Evolutionary conservation across 2,329 filamentous ascomycete genomes (phyloP).

Genomic region (Ploettnerulaceae sp.): DNA sequence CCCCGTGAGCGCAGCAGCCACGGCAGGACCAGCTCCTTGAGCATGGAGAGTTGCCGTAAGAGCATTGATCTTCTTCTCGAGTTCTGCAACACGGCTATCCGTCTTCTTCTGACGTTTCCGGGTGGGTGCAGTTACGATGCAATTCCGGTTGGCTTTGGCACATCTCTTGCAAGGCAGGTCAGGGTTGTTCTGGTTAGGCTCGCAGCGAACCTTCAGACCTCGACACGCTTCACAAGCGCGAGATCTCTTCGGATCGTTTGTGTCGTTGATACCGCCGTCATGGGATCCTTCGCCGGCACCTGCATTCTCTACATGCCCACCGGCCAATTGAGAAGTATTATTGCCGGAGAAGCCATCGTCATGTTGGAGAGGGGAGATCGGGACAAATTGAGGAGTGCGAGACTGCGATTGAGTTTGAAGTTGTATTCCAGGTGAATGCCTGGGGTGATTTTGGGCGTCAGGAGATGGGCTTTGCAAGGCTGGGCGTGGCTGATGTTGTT

Average conservation of each 20-base stretch:
- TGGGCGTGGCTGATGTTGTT: slow-evolving; percentile 8
- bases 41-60: slow-evolving; percentile 37
- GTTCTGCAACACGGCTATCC: slow-evolving; percentile 40
- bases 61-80: slow-evolving; percentile 41
- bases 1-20: not conserved
- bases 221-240: slow-evolving; percentile 41
- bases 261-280: slow-evolving; percentile 16
- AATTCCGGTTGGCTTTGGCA: slow-evolving; percentile 36
- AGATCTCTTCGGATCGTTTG: slow-evolving; percentile 33
- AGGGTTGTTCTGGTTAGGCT: slow-evolving; percentile 34
- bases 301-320: slow-evolving; percentile 5
- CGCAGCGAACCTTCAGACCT: slow-evolving; percentile 40
- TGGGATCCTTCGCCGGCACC: slow-evolving; percentile 7
- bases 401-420: slow-evolving; percentile 11
- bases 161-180: slow-evolving; percentile 39
- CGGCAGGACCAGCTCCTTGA: slow-evolving; percentile 22
- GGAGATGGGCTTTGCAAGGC: too few relatives aligned
- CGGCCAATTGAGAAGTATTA: slow-evolving; percentile 26
- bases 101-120: slow-evolving; percentile 42
- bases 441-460: too few relatives aligned
- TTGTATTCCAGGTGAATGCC: too few relatives aligned
- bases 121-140: slow-evolving; percentile 38
- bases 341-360: slow-evolving; percentile 17
- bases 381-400: slow-evolving; percentile 12
- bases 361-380: slow-evolving; percentile 9